phyloP scores from a whole-genome alignment of 129 eudicot genomes.

The Dittrichia graveolens region DNA sequence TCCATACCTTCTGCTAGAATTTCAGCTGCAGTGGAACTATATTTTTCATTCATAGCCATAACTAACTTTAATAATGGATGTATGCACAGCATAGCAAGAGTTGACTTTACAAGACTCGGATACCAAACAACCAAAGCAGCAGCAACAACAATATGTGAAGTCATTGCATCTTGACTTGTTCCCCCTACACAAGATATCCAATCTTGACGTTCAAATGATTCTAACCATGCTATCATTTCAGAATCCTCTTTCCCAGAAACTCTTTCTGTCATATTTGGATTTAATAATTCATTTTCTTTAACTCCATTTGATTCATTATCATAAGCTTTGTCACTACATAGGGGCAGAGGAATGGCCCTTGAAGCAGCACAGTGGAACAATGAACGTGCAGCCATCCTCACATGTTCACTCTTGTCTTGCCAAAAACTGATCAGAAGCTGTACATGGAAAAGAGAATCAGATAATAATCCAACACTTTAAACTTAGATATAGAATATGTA shows the following conservation, averaged over 20 bases:
- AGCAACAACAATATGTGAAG: slow-evolving; percentile 88
- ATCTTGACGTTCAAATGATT: slow-evolving; percentile 88
- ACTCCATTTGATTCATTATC: slow-evolving; percentile 29
- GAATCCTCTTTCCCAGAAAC: slow-evolving; percentile 46
- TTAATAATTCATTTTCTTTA: slow-evolving; percentile 29
- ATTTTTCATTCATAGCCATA: slow-evolving; percentile 93
- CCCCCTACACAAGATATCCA: slow-evolving; percentile 97
- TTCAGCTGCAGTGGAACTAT: slow-evolving; percentile 87
- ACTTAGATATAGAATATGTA: neutral
- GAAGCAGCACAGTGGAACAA: slow-evolving; percentile 97
- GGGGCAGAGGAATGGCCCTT: slow-evolving; percentile 83
- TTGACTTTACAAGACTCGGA: slow-evolving; percentile 90
- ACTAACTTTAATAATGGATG: slow-evolving; percentile 80
- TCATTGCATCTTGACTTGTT: slow-evolving; percentile 96
- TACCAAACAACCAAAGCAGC: slow-evolving; percentile 96
- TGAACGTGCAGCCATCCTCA: slow-evolving; percentile 96
- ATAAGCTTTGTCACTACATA: slow-evolving; percentile 48
- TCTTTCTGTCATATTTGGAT: slow-evolving; percentile 22
- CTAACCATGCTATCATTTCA: slow-evolving; percentile 81
- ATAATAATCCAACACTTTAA: neutral
- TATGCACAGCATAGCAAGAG: slow-evolving; percentile 59
- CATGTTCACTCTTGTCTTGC: slow-evolving; percentile 94
- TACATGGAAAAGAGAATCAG: slow-evolving; percentile 13
- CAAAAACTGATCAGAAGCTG: slow-evolving; percentile 94
- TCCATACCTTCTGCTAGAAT: slow-evolving; percentile 99